These are phyloP conservation scores for Mortierella sp. DNA, from an alignment of 371 early-diverging fungal genomes.

Conservation along the genomic window DNA sequence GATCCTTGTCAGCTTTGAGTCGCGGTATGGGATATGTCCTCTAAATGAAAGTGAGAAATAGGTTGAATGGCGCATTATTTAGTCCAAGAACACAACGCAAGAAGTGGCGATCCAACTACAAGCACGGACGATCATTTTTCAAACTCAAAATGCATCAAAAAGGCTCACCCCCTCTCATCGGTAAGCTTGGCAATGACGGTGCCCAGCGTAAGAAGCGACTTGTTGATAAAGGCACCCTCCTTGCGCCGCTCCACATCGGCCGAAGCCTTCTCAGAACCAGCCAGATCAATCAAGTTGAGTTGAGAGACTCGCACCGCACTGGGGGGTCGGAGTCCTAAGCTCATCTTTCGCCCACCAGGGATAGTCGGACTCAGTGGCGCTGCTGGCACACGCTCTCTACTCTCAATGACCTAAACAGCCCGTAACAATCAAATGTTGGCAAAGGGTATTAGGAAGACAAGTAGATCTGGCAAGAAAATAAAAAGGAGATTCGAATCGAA, in stretches of 20 bases:
- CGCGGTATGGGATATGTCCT: constrained; percentile 88
- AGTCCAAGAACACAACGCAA: not conserved
- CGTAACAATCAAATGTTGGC: not conserved
- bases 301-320: constrained; percentile 81
- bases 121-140: no score
- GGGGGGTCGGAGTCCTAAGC: constrained; percentile 59
- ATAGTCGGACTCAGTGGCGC: constrained; percentile 52
- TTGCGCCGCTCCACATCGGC: constrained; percentile 83
- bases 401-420: constrained; percentile 64
- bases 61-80: not conserved
- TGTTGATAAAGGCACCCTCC: constrained; percentile 97
- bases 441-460: not conserved
- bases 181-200: constrained; percentile 91
- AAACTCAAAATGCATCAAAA: not conserved
- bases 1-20: constrained; percentile 92
- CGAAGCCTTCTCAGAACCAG: constrained; percentile 94
- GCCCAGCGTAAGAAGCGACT: constrained; percentile 87
- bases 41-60: constrained; percentile 22
- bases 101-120: not conserved
- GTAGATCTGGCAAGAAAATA: not conserved
- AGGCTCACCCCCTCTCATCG: constrained; percentile 64
- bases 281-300: constrained; percentile 92
- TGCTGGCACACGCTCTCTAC: constrained; percentile 60
- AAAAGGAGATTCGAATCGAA: not conserved
- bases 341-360: constrained; percentile 35